phyloP scores from a whole-genome alignment of 1,284 basidiomycete species.

The Ustilago esculenta region DNA sequence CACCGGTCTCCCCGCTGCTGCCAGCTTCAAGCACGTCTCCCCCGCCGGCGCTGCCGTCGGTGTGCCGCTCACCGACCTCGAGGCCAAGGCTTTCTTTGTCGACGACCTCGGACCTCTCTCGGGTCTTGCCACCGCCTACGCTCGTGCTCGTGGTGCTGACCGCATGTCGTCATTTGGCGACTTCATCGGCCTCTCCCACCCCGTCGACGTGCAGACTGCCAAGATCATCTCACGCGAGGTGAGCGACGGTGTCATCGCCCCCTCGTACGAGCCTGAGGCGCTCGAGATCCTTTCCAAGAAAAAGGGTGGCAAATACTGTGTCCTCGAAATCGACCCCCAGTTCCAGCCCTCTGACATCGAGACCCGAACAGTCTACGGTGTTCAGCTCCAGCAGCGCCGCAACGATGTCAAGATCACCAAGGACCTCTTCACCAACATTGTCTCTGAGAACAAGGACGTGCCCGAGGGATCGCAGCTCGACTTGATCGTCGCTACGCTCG shows the following conservation, averaged over 20 bases:
- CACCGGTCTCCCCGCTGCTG: conserved; percentile 84
- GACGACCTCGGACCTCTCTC: conserved; percentile 91
- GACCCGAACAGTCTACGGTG: conserved; percentile 93
- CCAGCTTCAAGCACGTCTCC: conserved; percentile 99
- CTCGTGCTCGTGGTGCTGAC: conserved; percentile 95
- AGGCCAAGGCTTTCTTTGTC: conserved; percentile 95
- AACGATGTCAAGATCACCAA: conserved; percentile 90
- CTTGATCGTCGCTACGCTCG: conserved; percentile 78
- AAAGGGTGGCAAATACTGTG: conserved; percentile 98
- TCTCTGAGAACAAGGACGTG: conserved; percentile 83
- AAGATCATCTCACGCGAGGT: conserved; percentile 97
- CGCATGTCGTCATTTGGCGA: conserved; percentile 99
- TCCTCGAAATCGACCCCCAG: conserved; percentile 72
- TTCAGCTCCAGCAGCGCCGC: conserved; percentile 87
- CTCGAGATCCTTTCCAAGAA: conserved; percentile 92
- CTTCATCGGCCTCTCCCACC: conserved; percentile 93
- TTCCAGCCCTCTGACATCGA: conserved; percentile 71
- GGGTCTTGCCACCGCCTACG: conserved; percentile 90
- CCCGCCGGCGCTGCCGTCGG: conserved; percentile 86
- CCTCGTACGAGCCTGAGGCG: conserved; percentile 87
- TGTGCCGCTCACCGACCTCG: conserved; percentile 78
- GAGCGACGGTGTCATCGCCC: conserved; percentile 96
- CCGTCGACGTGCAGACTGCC: conserved; percentile 92
- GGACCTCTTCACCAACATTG: conserved; percentile 84
- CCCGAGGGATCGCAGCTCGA: conserved; percentile 59